A percentile compares a stretch with the other conserved stretches of the same genome.
Evolutionary conservation across 2,329 filamentous ascomycete genomes (phyloP).

Genomic region (Cladosporium sp.): DNA sequence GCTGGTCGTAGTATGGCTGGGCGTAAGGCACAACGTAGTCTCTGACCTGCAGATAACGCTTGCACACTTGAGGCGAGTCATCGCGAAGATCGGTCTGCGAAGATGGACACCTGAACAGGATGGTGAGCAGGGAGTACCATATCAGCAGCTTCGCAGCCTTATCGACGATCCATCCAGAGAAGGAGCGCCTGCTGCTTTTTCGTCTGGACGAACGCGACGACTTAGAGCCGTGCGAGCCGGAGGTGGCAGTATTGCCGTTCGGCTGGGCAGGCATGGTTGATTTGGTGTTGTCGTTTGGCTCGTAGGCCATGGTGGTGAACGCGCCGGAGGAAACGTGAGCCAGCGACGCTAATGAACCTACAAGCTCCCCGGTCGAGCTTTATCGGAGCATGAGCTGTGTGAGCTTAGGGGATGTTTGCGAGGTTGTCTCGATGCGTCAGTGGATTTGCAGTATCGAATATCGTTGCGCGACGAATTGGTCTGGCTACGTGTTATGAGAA

Average conservation of each 20-base stretch:
- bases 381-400: too few relatives aligned
- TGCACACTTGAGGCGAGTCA: conserved; percentile 70
- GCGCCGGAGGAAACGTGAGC: not conserved
- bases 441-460: too few relatives aligned
- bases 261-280: conserved; percentile 18
- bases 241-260: conserved; percentile 14
- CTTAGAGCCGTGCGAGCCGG: conserved; percentile 10
- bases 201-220: conserved; percentile 13
- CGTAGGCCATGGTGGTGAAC: conserved; percentile 1
- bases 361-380: too few relatives aligned
- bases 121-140: conserved; percentile 79
- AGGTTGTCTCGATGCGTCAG: too few relatives aligned
- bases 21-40: conserved; percentile 67
- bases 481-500: too few relatives aligned
- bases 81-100: conserved; percentile 61
- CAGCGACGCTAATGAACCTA: too few relatives aligned
- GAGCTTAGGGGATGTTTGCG: too few relatives aligned
- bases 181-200: conserved; percentile 16
- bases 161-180: conserved; percentile 21
- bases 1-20: conserved; percentile 77
- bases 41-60: conserved; percentile 64
- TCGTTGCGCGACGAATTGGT: too few relatives aligned
- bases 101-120: conserved; percentile 76
- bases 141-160: conserved; percentile 54
- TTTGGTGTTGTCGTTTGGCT: conserved; percentile 1